Percentiles rank a stretch among this genome's conserved stretches.
These are phyloP conservation scores for Quercus bicolor DNA, from an alignment of 306 rosid species.

Conservation along the genomic window DNA sequence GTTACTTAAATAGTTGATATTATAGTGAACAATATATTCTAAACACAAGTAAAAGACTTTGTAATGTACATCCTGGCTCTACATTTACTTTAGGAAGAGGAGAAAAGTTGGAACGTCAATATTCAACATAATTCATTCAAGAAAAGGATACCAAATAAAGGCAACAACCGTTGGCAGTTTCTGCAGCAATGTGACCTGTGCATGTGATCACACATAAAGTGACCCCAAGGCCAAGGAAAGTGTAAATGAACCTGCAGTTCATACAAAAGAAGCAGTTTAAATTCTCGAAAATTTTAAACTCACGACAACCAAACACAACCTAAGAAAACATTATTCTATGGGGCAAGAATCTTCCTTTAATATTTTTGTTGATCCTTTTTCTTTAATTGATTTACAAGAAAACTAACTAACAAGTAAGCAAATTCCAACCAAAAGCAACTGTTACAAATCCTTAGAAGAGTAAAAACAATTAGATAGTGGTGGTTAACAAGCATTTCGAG, in stretches of 20 bases:
- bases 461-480: not conserved
- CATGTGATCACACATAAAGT: constrained; percentile 61
- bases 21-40: not conserved
- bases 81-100: not conserved
- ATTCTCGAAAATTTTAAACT: too few species aligned
- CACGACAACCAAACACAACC: too few species aligned
- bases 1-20: not conserved
- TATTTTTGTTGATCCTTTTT: not conserved
- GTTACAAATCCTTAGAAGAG: too few species aligned
- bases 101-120: not conserved
- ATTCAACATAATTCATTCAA: not conserved
- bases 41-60: not conserved
- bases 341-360: too few species aligned
- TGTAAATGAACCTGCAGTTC: constrained; percentile 72
- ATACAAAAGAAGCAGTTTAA: not conserved
- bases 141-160: constrained; percentile 74
- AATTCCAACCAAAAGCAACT: not conserved
- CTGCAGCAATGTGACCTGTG: constrained; percentile 81
- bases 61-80: not conserved
- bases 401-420: not conserved
- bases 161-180: constrained; percentile 74
- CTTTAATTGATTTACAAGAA: not conserved
- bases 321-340: too few species aligned
- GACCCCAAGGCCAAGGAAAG: constrained; percentile 66
- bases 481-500: not conserved